Evolutionary conservation across 345 rosid species (phyloP), one percentile per base, ranked within the genome.

Genomic region (Aegle marmelos): DNA sequence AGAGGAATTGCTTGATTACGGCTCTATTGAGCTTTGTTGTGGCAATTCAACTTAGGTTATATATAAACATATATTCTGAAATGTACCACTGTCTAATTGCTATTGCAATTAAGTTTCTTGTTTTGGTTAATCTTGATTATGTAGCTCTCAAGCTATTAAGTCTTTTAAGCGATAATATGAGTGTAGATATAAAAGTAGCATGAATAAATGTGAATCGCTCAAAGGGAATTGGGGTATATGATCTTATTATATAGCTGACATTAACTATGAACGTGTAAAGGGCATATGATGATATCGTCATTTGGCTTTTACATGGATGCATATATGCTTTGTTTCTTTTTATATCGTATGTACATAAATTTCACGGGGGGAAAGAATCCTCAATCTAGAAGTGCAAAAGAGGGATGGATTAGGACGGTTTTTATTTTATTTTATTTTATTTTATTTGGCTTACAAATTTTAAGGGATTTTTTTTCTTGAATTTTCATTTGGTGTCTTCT

Each of bases 1-100:
- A 54, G 89, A 90, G 57, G 96, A 92, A 64, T 78, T 92, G 80
- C 87, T 92, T 78, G 86, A 90, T 70, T 85, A 83, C 57, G 92
- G 96, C 13, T 87, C 88, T 13, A 63, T 89, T 57, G 94, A 92
- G 86, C 82, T 92, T 45, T 87, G 81, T 66, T 75, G 83, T 74
- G 80, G 68, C 45, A 69, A 63, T 75, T 79, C 82, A 59, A 58
- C 80, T 25, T 83, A 69, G 63, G 73, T 65, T 22, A 17, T 33
- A 57, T 17, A 53, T 53, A 17, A 53, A 53, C 2, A 53, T 17
- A 25, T 34, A 60, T 6, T 65, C 16, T 50, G 53, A 21, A 70
- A 41, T 70, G 63, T 78, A 78, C 31, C 62, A 70, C 11, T 56
- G 5, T 5, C 39, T 21, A 31, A 65, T 75, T 28, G 58, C 30